These are phyloP conservation scores for Aspergillus sparsus DNA, from an alignment of 495 filamentous ascomycete species.

Conservation along the genomic window DNA sequence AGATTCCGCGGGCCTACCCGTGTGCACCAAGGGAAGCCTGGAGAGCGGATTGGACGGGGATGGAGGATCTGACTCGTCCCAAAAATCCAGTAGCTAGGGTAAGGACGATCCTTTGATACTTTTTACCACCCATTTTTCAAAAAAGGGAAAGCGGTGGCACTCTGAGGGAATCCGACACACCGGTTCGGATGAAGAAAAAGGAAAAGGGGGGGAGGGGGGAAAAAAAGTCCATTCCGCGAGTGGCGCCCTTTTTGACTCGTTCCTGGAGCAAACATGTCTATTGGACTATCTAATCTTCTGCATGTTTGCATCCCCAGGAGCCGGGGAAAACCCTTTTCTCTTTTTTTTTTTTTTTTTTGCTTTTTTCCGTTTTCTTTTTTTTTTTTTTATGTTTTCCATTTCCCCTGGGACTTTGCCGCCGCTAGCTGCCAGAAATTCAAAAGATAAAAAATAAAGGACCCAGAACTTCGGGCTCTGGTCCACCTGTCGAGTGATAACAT, in stretches of 20 bases:
- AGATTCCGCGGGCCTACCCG: slow-evolving; percentile 16
- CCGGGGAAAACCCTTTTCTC: neutral
- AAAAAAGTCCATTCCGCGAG: slow-evolving; percentile 9
- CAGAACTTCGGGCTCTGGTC: neutral
- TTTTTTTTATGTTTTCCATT: neutral
- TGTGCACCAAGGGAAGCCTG: slow-evolving; percentile 2
- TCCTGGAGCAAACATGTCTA: neutral
- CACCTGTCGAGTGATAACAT: neutral
- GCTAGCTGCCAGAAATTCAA: neutral
- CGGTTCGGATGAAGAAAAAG: slow-evolving; percentile 17
- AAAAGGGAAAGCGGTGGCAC: slow-evolving; percentile 4
- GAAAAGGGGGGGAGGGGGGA: slow-evolving; percentile 1
- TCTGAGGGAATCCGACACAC: slow-evolving; percentile 16
- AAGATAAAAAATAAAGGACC: neutral
- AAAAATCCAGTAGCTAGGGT: slow-evolving; percentile 1
- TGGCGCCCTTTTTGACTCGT: slow-evolving; percentile 8
- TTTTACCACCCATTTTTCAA: neutral
- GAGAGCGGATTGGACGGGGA: slow-evolving; percentile 7
- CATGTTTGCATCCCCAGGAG: neutral
- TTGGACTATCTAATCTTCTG: slow-evolving; percentile 8
- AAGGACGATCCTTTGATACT: slow-evolving; percentile 1
- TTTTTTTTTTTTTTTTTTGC: neutral
- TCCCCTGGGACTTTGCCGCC: neutral
- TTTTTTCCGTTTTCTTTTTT: neutral
- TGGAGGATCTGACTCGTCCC: slow-evolving; percentile 4